phyloP scores from a whole-genome alignment of 768 basidiomycete species.

The Chalciporus chontae region DNA sequence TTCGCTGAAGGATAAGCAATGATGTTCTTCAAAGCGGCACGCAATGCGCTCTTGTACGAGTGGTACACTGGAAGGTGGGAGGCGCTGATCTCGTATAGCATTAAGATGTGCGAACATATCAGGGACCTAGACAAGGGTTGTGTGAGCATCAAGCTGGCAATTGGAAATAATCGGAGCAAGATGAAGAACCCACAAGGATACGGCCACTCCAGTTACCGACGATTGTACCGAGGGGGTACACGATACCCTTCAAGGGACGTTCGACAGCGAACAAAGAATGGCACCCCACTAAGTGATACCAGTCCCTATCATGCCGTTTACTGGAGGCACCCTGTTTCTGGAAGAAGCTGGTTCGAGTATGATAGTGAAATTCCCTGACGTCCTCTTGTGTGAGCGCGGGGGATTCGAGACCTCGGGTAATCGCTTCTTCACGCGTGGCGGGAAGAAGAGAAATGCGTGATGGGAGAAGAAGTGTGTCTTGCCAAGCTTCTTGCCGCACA shows the following conservation, averaged over 20 bases:
- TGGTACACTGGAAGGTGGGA: constrained; percentile 19
- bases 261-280: constrained; percentile 35
- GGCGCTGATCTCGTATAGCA: constrained; percentile 20
- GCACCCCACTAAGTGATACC: constrained; percentile 45
- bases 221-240: constrained; percentile 43
- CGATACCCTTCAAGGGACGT: constrained; percentile 37
- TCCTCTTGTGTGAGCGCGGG: constrained; percentile 39
- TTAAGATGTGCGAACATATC: constrained; percentile 23
- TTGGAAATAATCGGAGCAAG: neutral
- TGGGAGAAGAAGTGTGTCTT: constrained; percentile 28
- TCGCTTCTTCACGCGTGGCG: constrained; percentile 34
- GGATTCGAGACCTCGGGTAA: constrained; percentile 23
- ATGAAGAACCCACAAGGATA: constrained; percentile 36
- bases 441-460: constrained; percentile 25
- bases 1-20: constrained; percentile 39
- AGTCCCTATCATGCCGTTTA: constrained; percentile 41
- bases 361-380: constrained; percentile 35
- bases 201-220: constrained; percentile 47
- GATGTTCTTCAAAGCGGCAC: constrained; percentile 44
- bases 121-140: constrained; percentile 20
- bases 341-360: constrained; percentile 34
- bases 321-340: constrained; percentile 22
- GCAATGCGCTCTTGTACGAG: constrained; percentile 38
- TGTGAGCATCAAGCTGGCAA: constrained; percentile 17
- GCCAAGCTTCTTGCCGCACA: constrained; percentile 37